These are phyloP conservation scores for Mycogone perniciosa DNA, from an alignment of 2,329 filamentous ascomycete species.

Conservation along the genomic window DNA sequence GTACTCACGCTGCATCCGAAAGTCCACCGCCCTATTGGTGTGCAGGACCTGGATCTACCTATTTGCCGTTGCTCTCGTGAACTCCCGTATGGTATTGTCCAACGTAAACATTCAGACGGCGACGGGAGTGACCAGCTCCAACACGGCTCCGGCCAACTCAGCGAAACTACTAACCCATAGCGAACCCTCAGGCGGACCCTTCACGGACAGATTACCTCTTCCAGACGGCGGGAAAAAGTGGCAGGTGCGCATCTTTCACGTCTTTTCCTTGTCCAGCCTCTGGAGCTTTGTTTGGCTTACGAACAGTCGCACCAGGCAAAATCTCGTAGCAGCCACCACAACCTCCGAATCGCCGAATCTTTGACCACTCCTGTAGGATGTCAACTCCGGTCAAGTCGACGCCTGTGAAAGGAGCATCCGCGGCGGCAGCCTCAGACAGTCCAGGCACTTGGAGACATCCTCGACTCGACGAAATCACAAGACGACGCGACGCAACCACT, in stretches of 20 bases:
- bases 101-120: slow-evolving; percentile 27
- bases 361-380: slow-evolving; percentile 18
- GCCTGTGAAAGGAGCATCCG: slow-evolving; percentile 36
- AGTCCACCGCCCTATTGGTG: slow-evolving; percentile 4
- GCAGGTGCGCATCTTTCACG: background rate
- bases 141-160: slow-evolving; percentile 25
- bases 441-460: slow-evolving; percentile 90
- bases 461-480: slow-evolving; percentile 77
- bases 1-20: too few species aligned
- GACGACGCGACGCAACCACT: slow-evolving; percentile 67
- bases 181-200: slow-evolving; percentile 4
- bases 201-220: background rate
- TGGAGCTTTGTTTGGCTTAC: background rate
- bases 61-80: slow-evolving; percentile 4
- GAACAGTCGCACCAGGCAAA: slow-evolving; percentile 2
- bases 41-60: background rate
- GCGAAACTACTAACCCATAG: slow-evolving; percentile 27
- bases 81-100: slow-evolving; percentile 4
- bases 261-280: slow-evolving; percentile 3
- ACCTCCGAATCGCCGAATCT: background rate
- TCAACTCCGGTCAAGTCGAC: slow-evolving; percentile 28
- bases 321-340: background rate
- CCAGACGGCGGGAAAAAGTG: background rate
- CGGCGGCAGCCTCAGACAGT: slow-evolving; percentile 39
- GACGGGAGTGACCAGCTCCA: slow-evolving; percentile 22